Percentiles rank a stretch among this genome's conserved stretches.
phyloP scores from a whole-genome alignment of 805 yeast species.

The Myxozyma lipomycoides region DNA sequence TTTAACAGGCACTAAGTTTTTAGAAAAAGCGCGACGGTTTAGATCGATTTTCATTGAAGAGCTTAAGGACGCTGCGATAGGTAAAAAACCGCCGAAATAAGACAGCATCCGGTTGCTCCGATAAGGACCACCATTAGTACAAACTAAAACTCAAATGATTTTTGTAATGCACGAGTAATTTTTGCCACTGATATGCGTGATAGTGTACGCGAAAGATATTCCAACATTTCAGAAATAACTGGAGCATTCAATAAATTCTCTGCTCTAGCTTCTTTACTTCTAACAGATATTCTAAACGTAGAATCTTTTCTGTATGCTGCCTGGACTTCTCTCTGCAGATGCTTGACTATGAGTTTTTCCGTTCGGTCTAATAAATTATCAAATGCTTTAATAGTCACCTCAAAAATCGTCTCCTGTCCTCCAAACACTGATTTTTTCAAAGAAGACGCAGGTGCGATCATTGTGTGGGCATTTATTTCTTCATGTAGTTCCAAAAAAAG shows the following conservation, averaged over 20 bases:
- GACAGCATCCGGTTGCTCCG: not conserved
- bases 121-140: not conserved
- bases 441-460: not conserved
- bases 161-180: conserved; percentile 15
- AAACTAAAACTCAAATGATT: conserved; percentile 12
- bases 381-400: conserved; percentile 43
- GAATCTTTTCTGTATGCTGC: conserved; percentile 14
- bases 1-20: no score
- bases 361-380: conserved; percentile 36
- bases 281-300: conserved; percentile 14
- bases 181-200: conserved; percentile 13
- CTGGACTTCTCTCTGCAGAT: conserved; percentile 32
- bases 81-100: conserved; percentile 9
- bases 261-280: conserved; percentile 10
- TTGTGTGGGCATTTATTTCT: conserved; percentile 29
- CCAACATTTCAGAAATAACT: conserved; percentile 18
- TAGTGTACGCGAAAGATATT: conserved; percentile 13
- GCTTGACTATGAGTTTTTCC: conserved; percentile 33
- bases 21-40: conserved; percentile 12
- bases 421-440: conserved; percentile 4
- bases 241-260: conserved; percentile 12
- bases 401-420: conserved; percentile 43
- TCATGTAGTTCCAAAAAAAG: conserved; percentile 45
- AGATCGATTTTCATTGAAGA: conserved; percentile 17
- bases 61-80: conserved; percentile 15